A percentile compares a stretch with the other conserved stretches of the same genome.
Conservation (phyloP, 768 basidiomycete species). For the Austroboletus festivus region DNA sequence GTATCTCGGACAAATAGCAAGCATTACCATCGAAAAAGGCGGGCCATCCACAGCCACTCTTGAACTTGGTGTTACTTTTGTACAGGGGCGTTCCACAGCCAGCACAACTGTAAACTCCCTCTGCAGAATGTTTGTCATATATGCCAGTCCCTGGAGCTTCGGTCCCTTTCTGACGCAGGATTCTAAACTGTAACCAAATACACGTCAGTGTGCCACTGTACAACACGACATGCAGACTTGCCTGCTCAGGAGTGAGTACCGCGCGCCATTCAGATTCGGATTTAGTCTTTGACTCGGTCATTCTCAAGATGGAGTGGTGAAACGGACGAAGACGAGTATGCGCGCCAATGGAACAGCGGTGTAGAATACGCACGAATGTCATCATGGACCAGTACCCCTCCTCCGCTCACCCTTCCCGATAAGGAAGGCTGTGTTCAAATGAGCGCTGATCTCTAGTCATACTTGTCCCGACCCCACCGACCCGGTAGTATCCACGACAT, state of each 20-base stretch:
- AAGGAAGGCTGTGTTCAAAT: too few species aligned
- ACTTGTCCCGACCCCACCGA: too few species aligned
- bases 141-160: constrained; percentile 75
- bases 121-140: constrained; percentile 64
- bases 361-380: background rate
- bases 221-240: constrained; percentile 40
- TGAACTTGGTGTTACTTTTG: constrained; percentile 86
- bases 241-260: constrained; percentile 77
- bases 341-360: background rate
- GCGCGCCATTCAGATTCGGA: constrained; percentile 84
- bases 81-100: constrained; percentile 83
- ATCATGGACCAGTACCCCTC: too few species aligned
- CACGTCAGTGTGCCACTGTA: background rate
- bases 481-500: too few species aligned
- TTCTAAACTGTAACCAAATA: constrained; percentile 58
- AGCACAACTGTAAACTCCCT: constrained; percentile 75
- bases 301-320: constrained; percentile 6
- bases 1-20: background rate
- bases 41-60: constrained; percentile 96
- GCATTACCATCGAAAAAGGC: constrained; percentile 86
- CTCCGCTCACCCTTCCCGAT: background rate
- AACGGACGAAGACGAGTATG: constrained; percentile 3
- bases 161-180: constrained; percentile 86
- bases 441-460: too few species aligned
- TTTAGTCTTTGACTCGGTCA: constrained; percentile 37